These are phyloP conservation scores for Saccharomycopsis guyanensis DNA, from an alignment of 805 yeast species.

Conservation along the genomic window DNA sequence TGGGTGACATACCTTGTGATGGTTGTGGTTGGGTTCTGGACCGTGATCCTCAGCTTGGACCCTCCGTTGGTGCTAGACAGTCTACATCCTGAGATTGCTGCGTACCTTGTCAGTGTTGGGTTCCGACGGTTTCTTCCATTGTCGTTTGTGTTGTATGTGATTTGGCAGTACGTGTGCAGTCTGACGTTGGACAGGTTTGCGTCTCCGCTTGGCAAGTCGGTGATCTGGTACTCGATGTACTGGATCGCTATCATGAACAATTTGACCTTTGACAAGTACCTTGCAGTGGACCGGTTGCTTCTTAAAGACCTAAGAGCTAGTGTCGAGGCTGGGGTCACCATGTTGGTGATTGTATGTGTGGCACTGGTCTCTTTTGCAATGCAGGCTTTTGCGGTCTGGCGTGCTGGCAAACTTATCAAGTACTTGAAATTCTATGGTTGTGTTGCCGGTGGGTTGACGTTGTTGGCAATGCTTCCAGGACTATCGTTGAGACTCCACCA, in stretches of 20 bases:
- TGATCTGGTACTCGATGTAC: slow-evolving; percentile 67
- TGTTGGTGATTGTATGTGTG: slow-evolving; percentile 35
- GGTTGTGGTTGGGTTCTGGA: slow-evolving; percentile 72
- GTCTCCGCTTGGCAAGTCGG: slow-evolving; percentile 32
- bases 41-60: slow-evolving; percentile 64
- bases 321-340: slow-evolving; percentile 69
- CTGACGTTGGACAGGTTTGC: slow-evolving; percentile 39
- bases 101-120: slow-evolving; percentile 60
- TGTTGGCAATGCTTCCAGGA: slow-evolving; percentile 48
- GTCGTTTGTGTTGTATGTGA: slow-evolving; percentile 57
- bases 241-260: slow-evolving; percentile 85
- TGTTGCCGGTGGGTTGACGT: slow-evolving; percentile 35
- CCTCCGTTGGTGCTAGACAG: slow-evolving; percentile 49
- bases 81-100: slow-evolving; percentile 49
- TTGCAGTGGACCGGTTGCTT: slow-evolving; percentile 83
- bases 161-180: slow-evolving; percentile 50
- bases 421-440: slow-evolving; percentile 49
- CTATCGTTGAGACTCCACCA: slow-evolving; percentile 74
- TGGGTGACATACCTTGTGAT: slow-evolving; percentile 53
- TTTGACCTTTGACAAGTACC: slow-evolving; percentile 68
- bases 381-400: slow-evolving; percentile 79
- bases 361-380: slow-evolving; percentile 50
- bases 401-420: slow-evolving; percentile 56
- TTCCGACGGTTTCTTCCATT: slow-evolving; percentile 71
- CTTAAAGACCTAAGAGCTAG: slow-evolving; percentile 60